Base-by-base conservation (phyloP, 176 grass and related monocot species). In the Chrysopogon serrulatus region DNA sequence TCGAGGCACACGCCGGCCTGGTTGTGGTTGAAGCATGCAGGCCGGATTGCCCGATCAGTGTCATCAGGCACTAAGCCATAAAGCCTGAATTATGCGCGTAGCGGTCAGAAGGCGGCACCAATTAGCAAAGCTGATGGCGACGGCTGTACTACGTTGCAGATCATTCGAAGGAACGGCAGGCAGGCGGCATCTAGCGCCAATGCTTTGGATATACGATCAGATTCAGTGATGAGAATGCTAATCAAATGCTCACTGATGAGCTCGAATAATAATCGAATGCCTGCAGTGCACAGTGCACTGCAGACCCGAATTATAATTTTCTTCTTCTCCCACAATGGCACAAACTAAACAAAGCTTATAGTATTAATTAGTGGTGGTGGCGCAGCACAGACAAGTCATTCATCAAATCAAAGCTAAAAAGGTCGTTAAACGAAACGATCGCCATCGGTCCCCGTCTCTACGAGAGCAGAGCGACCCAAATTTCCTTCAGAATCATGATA, bases 61-160 rank as follows among this genome's bases (percentile, higher is more conserved):
- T 86, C 88, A 90, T n/a, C 79, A 23, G 16, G 27, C 88, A 86
- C 79, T 83, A 73, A 86, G 42, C 65, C 56, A 60, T 90, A 86
- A 82, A 90, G 83, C 35, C 36, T 28, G 83, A 72, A 85, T 85
- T 85, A 85, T 85, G 63, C 41, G 78, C 69, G 12, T 19, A 32
- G 11, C 66, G 67, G n/a, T 65, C 45, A 7, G 23, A 80, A 84
- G 79, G 47, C 65, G 40, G 68, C 62, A n/a, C n/a, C n/a, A n/a
- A n/a, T n/a, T n/a, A 14, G 57, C 75, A 80, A 85, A 85, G 51
- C 30, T 23, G 65, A 90, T 6, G 7, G 11, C 4, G 83, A 82
- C 72, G 33, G 14, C 36, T 66, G 54, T 27, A 33, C 44, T 27
- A 33, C 44, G 26, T 35, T 44, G 71, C 57, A 73, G 83, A 86